Evolutionary conservation across 2,329 filamentous ascomycete species (phyloP).

Genomic region (Penicillium polonicum): DNA sequence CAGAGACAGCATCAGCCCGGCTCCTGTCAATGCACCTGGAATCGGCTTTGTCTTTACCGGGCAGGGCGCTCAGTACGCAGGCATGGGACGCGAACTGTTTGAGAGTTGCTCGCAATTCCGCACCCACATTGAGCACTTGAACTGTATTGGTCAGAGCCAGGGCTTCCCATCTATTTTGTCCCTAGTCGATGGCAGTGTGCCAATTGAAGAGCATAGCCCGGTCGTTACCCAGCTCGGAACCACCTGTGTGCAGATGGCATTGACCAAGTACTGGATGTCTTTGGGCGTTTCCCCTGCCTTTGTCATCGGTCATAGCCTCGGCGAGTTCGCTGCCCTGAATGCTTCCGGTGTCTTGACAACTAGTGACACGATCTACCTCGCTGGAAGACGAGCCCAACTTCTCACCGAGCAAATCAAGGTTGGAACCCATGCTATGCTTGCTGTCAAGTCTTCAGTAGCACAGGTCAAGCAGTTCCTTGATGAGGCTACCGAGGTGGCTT

Average conservation of each 20-base stretch:
- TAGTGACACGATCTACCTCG: slow-evolving; percentile 57
- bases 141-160: slow-evolving; percentile 30
- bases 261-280: slow-evolving; percentile 35
- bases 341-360: slow-evolving; percentile 38
- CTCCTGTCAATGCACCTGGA: slow-evolving; percentile 22
- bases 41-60: slow-evolving; percentile 37
- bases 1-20: slow-evolving; percentile 20
- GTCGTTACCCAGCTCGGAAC: slow-evolving; percentile 41
- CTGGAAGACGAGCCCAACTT: slow-evolving; percentile 54
- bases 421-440: slow-evolving; percentile 48
- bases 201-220: slow-evolving; percentile 23
- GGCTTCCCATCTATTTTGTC: slow-evolving; percentile 33
- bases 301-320: slow-evolving; percentile 35
- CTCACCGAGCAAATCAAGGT: slow-evolving; percentile 41
- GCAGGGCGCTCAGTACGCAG: slow-evolving; percentile 39
- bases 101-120: slow-evolving; percentile 30
- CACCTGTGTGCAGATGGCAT: slow-evolving; percentile 44
- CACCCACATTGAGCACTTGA: slow-evolving; percentile 31
- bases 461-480: slow-evolving; percentile 34
- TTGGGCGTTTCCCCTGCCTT: slow-evolving; percentile 29
- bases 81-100: slow-evolving; percentile 32
- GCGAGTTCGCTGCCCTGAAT: slow-evolving; percentile 42
- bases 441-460: slow-evolving; percentile 40
- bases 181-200: slow-evolving; percentile 26
- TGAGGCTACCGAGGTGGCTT: slow-evolving; percentile 36